These are phyloP conservation scores for Hanseniaspora lindneri DNA, from an alignment of 805 yeast genomes.

Conservation along the genomic window DNA sequence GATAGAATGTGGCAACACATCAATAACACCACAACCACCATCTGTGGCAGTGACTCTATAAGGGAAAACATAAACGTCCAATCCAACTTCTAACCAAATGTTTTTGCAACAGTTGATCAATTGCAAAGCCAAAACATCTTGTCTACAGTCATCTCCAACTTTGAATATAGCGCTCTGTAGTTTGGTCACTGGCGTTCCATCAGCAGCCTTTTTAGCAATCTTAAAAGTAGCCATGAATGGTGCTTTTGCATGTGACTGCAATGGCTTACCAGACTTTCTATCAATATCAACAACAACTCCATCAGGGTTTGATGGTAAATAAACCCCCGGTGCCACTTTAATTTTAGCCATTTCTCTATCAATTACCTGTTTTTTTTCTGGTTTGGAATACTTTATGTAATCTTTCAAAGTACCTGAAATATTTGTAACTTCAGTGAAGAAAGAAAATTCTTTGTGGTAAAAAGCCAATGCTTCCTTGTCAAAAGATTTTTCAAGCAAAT, in stretches of 20 bases:
- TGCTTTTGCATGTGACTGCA: slow-evolving; percentile 97
- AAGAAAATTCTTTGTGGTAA: slow-evolving; percentile 73
- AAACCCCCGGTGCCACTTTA: slow-evolving; percentile 66
- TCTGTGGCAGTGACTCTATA: slow-evolving; percentile 95
- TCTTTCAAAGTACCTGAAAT: slow-evolving; percentile 94
- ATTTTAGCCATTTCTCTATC: slow-evolving; percentile 89
- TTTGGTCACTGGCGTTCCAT: slow-evolving; percentile 40
- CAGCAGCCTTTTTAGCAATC: slow-evolving; percentile 46
- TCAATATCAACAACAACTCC: slow-evolving; percentile 88
- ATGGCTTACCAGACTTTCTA: slow-evolving; percentile 81
- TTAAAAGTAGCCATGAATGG: slow-evolving; percentile 95
- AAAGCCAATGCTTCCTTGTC: slow-evolving; percentile 48
- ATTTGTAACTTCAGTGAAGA: slow-evolving; percentile 81
- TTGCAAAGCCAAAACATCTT: slow-evolving; percentile 88
- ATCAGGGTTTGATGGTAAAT: slow-evolving; percentile 92
- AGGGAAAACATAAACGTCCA: slow-evolving; percentile 86
- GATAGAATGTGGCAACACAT: slow-evolving; percentile 86
- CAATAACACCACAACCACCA: slow-evolving; percentile 98
- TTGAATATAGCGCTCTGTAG: slow-evolving; percentile 97
- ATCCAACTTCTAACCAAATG: slow-evolving; percentile 77
- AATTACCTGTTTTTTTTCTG: slow-evolving; percentile 89
- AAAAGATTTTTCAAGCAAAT: slow-evolving; percentile 51
- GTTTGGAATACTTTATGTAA: slow-evolving; percentile 82
- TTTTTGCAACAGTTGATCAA: slow-evolving; percentile 82
- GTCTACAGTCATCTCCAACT: slow-evolving; percentile 98